Evolutionary conservation across 768 basidiomycete species (phyloP).

Genomic region (Russula olivacea): DNA sequence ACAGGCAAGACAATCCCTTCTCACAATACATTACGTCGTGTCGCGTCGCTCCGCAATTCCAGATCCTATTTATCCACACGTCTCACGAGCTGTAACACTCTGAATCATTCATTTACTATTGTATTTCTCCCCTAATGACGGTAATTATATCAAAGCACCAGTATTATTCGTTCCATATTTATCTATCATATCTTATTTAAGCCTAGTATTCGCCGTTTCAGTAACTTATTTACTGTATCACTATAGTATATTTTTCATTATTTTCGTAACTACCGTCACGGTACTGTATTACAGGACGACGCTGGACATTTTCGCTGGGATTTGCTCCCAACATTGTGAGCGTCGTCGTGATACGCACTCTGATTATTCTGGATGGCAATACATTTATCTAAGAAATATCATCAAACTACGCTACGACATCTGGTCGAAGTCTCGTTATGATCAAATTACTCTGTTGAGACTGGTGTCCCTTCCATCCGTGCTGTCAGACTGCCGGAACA

Average conservation of each 20-base stretch:
- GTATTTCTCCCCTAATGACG: not conserved
- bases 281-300: not conserved
- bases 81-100: not conserved
- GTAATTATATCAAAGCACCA: not conserved
- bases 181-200: no score
- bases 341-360: not conserved
- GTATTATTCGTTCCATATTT: no score
- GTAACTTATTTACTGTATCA: not conserved
- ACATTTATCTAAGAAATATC: not conserved
- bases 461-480: not conserved
- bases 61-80: not conserved
- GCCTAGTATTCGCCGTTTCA: no score
- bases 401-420: not conserved
- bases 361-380: not conserved
- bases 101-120: not conserved
- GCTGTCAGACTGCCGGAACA: not conserved
- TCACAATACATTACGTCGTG: not conserved
- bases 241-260: no score
- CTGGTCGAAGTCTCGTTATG: not conserved
- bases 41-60: not conserved
- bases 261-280: not conserved
- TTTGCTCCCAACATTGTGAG: not conserved
- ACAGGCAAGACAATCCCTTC: conserved; percentile 2
- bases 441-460: not conserved
- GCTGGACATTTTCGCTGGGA: not conserved